Conservation (phyloP, 2,329 filamentous ascomycete genomes). For the Curvularia hawaiiensis region DNA sequence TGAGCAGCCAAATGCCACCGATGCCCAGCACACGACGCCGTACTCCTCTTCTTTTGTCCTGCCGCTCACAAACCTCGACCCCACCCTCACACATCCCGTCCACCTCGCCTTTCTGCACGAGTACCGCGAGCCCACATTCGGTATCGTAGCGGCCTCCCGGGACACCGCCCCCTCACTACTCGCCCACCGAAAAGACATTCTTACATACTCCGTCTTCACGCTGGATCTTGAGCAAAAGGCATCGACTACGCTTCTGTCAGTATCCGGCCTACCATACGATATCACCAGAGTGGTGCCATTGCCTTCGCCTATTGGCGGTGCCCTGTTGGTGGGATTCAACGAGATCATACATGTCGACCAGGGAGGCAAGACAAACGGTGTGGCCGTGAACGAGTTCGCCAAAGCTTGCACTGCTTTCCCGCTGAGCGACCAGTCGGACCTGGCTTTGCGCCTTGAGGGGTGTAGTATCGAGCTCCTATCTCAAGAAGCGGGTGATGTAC, state of each 20-base stretch:
- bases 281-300: conserved; percentile 82
- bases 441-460: conserved; percentile 80
- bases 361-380: conserved; percentile 88
- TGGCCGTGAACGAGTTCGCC: conserved; percentile 90
- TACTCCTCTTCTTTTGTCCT: conserved; percentile 94
- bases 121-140: conserved; percentile 97
- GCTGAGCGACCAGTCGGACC: conserved; percentile 82
- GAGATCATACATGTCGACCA: conserved; percentile 96
- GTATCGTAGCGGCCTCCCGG: conserved; percentile 81
- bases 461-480: conserved; percentile 79
- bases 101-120: conserved; percentile 94
- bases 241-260: conserved; percentile 89
- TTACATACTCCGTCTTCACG: conserved; percentile 93
- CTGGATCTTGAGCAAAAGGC: conserved; percentile 91
- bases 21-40: conserved; percentile 62
- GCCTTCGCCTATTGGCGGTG: conserved; percentile 85
- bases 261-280: conserved; percentile 84
- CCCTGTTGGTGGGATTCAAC: conserved; percentile 83
- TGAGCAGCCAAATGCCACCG: conserved; percentile 42
- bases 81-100: conserved; percentile 83
- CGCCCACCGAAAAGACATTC: conserved; percentile 77
- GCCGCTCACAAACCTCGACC: conserved; percentile 85
- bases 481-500: conserved; percentile 76
- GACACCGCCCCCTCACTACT: conserved; percentile 75
- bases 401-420: conserved; percentile 82